These are phyloP conservation scores for Oxyria digyna DNA, from an alignment of 148 eudicot species.

Conservation along the genomic window DNA sequence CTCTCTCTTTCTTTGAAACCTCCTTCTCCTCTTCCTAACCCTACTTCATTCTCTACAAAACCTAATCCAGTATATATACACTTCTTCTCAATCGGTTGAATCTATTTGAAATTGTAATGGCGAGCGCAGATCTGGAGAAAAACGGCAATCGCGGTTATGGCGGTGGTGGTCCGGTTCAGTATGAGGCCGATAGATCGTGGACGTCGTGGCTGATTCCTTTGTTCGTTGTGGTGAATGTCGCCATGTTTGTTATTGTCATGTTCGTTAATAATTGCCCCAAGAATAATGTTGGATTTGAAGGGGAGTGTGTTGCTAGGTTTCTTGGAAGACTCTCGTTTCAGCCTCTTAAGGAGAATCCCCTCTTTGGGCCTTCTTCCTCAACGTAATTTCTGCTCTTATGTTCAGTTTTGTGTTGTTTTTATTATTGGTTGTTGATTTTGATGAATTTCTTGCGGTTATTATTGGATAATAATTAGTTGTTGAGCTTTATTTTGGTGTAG, in stretches of 20 bases:
- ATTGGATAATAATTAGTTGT: neutral
- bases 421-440: neutral
- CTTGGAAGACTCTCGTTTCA: conserved; percentile 58
- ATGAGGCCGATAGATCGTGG: conserved; percentile 49
- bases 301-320: conserved; percentile 49
- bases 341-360: conserved; percentile 69
- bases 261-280: conserved; percentile 73
- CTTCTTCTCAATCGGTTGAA: neutral
- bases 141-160: neutral
- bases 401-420: neutral
- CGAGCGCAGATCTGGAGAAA: conserved; percentile 9
- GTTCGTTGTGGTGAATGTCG: conserved; percentile 72
- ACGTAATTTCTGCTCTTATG: conserved; percentile 32
- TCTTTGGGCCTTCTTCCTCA: conserved; percentile 69
- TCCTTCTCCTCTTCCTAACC: neutral
- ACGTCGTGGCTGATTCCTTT: conserved; percentile 86
- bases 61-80: neutral
- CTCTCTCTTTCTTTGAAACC: neutral
- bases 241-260: conserved; percentile 59
- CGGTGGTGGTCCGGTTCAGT: neutral
- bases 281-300: conserved; percentile 23
- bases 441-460: neutral
- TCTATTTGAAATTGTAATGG: neutral
- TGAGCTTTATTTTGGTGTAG: neutral
- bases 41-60: neutral